A percentile compares a stretch with the other conserved stretches of the same genome.
Evolutionary conservation across 73 alveolate species (phyloP).

Genomic region (Blepharisma japonicum): DNA sequence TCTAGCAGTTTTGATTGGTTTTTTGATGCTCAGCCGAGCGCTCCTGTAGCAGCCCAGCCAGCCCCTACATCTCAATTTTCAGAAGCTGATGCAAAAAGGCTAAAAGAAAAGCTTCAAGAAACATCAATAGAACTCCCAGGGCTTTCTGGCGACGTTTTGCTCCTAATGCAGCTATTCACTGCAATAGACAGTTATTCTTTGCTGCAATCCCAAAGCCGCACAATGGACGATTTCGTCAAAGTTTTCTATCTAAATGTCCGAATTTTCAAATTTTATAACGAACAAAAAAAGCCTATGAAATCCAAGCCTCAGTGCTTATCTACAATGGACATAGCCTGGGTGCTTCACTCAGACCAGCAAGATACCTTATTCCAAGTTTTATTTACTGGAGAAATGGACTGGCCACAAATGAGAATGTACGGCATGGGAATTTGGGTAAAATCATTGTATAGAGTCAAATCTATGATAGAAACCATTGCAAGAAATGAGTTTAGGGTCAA

Average conservation of each 20-base stretch:
- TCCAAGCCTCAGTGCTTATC: slow-evolving; percentile 12
- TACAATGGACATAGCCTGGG: slow-evolving; percentile 30
- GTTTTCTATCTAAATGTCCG: background rate
- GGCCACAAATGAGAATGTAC: background rate
- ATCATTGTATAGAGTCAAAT: background rate
- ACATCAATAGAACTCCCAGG: background rate
- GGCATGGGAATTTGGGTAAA: slow-evolving; percentile 28
- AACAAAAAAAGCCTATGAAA: slow-evolving; percentile 17
- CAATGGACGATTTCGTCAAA: slow-evolving; percentile 11
- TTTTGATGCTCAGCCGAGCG: too few species aligned
- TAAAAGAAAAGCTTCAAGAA: background rate
- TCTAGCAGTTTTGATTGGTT: too few species aligned
- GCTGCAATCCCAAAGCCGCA: background rate
- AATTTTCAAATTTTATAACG: slow-evolving; percentile 11
- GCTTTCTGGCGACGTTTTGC: slow-evolving; percentile 20
- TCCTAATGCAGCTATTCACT: background rate
- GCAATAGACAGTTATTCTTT: background rate
- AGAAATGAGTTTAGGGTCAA: background rate
- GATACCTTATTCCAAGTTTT: slow-evolving; percentile 5
- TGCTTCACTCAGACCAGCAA: background rate
- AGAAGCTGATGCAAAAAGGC: background rate
- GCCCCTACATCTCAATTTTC: background rate
- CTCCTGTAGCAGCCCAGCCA: too few species aligned
- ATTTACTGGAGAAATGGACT: background rate
- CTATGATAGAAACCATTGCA: slow-evolving; percentile 12